Percentiles rank a stretch among this genome's conserved stretches.
Conservation (phyloP, 768 basidiomycete genomes). For the Auricularia auricula-judae region DNA sequence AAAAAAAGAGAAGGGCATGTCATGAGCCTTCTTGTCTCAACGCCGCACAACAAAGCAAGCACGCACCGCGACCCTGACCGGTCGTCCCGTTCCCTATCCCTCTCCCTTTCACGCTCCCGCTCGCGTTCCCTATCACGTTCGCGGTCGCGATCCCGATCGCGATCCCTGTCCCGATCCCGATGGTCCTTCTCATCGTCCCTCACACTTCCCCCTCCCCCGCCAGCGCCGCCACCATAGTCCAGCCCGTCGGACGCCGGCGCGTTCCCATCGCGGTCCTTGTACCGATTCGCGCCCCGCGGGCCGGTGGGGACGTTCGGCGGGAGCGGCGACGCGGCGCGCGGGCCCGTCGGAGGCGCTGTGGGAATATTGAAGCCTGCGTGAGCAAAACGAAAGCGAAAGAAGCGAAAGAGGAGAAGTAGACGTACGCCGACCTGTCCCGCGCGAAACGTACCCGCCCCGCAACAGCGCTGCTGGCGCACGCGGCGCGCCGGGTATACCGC, state of each 20-base stretch:
- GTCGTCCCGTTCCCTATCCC: too few relatives aligned
- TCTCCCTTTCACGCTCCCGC: too few relatives aligned
- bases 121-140: too few relatives aligned
- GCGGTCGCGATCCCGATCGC: not conserved
- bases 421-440: not conserved
- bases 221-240: conserved; percentile 59
- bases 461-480: not conserved
- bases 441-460: conserved; percentile 5
- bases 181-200: conserved; percentile 29
- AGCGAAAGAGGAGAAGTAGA: too few relatives aligned
- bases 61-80: too few relatives aligned
- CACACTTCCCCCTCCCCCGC: conserved; percentile 9
- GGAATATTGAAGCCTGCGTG: not conserved
- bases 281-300: conserved; percentile 79
- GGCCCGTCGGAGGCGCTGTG: conserved; percentile 33
- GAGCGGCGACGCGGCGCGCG: conserved; percentile 72
- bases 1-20: too few relatives aligned
- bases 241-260: conserved; percentile 81
- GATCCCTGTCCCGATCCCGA: conserved; percentile 11
- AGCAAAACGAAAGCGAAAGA: not conserved
- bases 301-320: conserved; percentile 84
- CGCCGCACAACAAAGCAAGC: too few relatives aligned
- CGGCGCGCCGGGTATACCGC: not conserved
- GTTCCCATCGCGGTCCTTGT: conserved; percentile 80
- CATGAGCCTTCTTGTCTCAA: too few relatives aligned